Evolutionary conservation across 2,329 filamentous ascomycete genomes (phyloP).

Genomic region (Cladosporium sp.): DNA sequence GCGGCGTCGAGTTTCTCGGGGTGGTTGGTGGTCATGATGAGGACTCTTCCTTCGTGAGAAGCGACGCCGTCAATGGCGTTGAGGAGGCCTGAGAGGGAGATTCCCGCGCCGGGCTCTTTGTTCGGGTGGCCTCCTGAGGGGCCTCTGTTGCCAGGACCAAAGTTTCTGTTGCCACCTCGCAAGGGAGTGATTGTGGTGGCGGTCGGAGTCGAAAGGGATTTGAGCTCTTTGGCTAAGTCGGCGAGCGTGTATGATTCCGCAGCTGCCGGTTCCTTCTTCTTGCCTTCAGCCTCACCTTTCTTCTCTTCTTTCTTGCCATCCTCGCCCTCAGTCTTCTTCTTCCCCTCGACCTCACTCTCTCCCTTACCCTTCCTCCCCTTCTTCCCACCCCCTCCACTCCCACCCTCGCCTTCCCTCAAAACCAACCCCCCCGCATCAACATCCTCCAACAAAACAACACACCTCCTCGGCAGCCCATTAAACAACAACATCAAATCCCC

Average conservation of each 20-base stretch:
- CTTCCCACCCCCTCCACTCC: constrained; percentile 20
- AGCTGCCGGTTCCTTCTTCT: constrained; percentile 2
- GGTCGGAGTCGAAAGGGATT: neutral
- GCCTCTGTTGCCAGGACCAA: neutral
- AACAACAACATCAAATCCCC: constrained; percentile 56
- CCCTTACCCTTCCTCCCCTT: constrained; percentile 23
- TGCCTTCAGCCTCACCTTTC: constrained; percentile 19
- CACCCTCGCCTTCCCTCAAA: constrained; percentile 34
- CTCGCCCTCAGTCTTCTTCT: constrained; percentile 31
- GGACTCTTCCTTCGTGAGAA: constrained; percentile 73
- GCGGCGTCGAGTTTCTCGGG: constrained; percentile 67
- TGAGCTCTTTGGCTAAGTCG: constrained; percentile 27
- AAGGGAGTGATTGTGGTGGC: neutral
- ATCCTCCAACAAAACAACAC: constrained; percentile 51
- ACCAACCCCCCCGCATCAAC: constrained; percentile 51
- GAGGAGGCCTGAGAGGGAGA: constrained; percentile 75
- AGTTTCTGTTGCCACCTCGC: neutral
- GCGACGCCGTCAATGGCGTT: constrained; percentile 84
- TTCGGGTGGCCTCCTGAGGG: constrained; percentile 23
- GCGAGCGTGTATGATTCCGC: constrained; percentile 35
- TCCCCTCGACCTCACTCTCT: constrained; percentile 26
- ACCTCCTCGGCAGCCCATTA: constrained; percentile 46
- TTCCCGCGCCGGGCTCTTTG: constrained; percentile 52
- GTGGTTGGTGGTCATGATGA: constrained; percentile 82
- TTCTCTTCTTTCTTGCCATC: constrained; percentile 24